phyloP scores from a whole-genome alignment of 805 yeast species.

The Metschnikowia rubicola region DNA sequence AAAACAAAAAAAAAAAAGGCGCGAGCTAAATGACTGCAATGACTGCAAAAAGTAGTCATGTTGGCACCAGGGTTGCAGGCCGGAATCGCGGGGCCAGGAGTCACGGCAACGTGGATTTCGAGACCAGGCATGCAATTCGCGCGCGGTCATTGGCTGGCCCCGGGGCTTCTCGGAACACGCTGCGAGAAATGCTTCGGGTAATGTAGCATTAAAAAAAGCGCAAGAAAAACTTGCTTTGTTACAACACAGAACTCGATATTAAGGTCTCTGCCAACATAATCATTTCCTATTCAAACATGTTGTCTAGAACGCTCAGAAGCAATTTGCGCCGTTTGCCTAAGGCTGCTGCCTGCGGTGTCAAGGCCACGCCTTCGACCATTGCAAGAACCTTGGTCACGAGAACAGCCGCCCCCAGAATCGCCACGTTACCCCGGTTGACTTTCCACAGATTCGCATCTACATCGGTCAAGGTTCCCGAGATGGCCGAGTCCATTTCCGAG shows the following conservation, averaged over 20 bases:
- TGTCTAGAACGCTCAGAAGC: slow-evolving; percentile 32
- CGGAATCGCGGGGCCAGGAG: too few species aligned
- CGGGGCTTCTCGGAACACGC: slow-evolving; percentile 17
- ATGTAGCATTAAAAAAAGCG: background rate
- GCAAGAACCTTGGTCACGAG: slow-evolving; percentile 20
- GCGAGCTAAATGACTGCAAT: too few species aligned
- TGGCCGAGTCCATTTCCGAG: slow-evolving; percentile 98
- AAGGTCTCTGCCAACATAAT: background rate
- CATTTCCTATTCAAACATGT: slow-evolving; percentile 20
- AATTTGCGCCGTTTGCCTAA: slow-evolving; percentile 27
- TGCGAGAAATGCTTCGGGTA: background rate
- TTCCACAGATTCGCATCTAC: slow-evolving; percentile 39
- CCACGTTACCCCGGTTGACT: slow-evolving; percentile 17
- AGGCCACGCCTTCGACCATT: slow-evolving; percentile 13
- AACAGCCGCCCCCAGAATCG: slow-evolving; percentile 4
- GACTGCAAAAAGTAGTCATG: too few species aligned
- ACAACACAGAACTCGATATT: background rate
- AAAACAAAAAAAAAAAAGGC: too few species aligned
- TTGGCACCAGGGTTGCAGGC: too few species aligned
- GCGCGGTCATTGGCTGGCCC: slow-evolving; percentile 18
- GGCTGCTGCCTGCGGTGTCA: slow-evolving; percentile 11
- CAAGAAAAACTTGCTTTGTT: background rate
- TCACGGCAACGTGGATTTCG: too few species aligned
- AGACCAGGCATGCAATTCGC: slow-evolving; percentile 6
- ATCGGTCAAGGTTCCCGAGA: slow-evolving; percentile 86